phyloP scores from a whole-genome alignment of 2,329 filamentous ascomycete species.

The Gyromitra esculenta region DNA sequence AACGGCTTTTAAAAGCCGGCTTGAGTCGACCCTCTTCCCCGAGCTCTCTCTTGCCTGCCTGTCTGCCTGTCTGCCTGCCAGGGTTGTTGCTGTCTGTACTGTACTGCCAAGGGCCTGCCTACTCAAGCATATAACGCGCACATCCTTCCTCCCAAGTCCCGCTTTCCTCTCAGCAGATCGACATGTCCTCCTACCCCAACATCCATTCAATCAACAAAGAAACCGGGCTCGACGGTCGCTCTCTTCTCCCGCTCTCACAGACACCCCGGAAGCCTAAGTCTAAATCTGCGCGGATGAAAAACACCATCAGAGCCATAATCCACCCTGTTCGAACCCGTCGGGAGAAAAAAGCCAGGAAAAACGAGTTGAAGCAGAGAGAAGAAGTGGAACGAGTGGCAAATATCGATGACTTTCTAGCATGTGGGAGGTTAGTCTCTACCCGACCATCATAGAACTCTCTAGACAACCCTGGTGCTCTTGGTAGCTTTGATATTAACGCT shows the following conservation, averaged over 20 bases:
- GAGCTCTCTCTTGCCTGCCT: background rate
- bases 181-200: conserved; percentile 22
- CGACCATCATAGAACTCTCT: background rate
- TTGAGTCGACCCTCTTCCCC: conserved; percentile 7
- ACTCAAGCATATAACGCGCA: background rate
- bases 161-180: background rate
- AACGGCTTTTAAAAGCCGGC: conserved; percentile 32
- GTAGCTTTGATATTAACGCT: background rate
- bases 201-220: conserved; percentile 28
- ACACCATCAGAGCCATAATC: conserved; percentile 40
- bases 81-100: background rate
- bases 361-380: conserved; percentile 28
- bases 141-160: conserved; percentile 14
- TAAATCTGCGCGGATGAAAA: conserved; percentile 37
- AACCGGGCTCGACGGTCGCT: conserved; percentile 20
- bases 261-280: conserved; percentile 39
- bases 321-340: conserved; percentile 46
- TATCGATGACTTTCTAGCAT: conserved; percentile 50
- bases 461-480: background rate
- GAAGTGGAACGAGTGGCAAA: conserved; percentile 42
- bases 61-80: background rate
- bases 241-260: conserved; percentile 39
- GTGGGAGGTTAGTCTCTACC: conserved; percentile 44
- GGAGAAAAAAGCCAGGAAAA: conserved; percentile 47
- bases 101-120: background rate